Conservation (phyloP, 2,329 filamentous ascomycete species). For the Nemania sp. region DNA sequence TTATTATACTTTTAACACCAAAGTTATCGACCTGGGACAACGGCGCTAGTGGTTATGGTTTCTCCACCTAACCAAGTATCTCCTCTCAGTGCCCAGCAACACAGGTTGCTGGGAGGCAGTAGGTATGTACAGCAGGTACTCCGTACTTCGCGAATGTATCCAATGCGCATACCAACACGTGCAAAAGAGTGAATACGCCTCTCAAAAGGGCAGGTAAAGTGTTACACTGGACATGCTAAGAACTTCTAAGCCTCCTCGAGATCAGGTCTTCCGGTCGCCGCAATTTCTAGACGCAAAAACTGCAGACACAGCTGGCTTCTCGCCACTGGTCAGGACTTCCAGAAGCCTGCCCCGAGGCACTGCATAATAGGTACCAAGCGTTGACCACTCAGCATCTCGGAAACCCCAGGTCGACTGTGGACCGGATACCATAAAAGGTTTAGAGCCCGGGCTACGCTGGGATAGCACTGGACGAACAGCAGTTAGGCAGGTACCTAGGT, state of each 20-base stretch:
- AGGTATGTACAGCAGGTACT: no score
- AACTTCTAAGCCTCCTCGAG: constrained; percentile 17
- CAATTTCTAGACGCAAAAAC: constrained; percentile 13
- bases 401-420: constrained; percentile 8
- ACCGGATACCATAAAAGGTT: constrained; percentile 5
- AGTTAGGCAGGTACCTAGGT: constrained; percentile 16
- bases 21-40: constrained; percentile 15
- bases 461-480: no score
- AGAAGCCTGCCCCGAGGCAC: neutral
- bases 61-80: neutral
- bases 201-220: constrained; percentile 12
- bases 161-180: no score
- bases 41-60: constrained; percentile 17
- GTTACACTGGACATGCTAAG: constrained; percentile 3
- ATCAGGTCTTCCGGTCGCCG: constrained; percentile 22
- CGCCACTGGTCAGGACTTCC: constrained; percentile 12
- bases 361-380: neutral
- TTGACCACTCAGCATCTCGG: constrained; percentile 15
- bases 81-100: neutral
- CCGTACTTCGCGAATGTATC: no score
- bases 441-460: no score
- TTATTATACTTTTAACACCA: no score
- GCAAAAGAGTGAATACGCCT: neutral
- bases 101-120: no score
- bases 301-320: constrained; percentile 20